These are phyloP conservation scores for Trametes punicea DNA, from an alignment of 768 basidiomycete genomes.

Conservation along the genomic window DNA sequence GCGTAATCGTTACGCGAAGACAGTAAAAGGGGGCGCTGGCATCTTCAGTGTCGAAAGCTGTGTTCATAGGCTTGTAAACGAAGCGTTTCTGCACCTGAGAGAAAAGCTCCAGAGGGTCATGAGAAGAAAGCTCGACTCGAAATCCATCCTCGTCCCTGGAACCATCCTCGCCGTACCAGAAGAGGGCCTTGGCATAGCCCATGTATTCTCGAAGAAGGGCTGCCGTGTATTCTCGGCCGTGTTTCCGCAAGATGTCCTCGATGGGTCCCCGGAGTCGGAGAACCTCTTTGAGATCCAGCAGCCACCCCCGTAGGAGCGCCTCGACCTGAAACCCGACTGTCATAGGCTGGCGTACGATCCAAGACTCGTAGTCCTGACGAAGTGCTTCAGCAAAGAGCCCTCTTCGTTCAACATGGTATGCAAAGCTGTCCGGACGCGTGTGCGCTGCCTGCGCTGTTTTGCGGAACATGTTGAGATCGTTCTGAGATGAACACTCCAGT, in stretches of 20 bases:
- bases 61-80: constrained; percentile 10
- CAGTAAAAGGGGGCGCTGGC: constrained; percentile 39
- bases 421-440: constrained; percentile 29
- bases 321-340: constrained; percentile 61
- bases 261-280: constrained; percentile 40
- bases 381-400: constrained; percentile 41
- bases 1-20: constrained; percentile 49
- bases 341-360: constrained; percentile 42
- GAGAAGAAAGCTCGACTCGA: neutral
- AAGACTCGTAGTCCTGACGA: constrained; percentile 31
- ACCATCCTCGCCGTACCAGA: constrained; percentile 22
- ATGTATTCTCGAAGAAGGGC: constrained; percentile 42
- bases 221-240: constrained; percentile 37
- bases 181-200: constrained; percentile 21
- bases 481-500: constrained; percentile 38
- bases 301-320: constrained; percentile 33
- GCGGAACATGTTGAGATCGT: constrained; percentile 39
- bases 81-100: constrained; percentile 14
- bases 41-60: constrained; percentile 1
- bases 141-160: neutral
- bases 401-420: constrained; percentile 40
- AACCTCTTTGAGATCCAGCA: constrained; percentile 52
- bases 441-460: constrained; percentile 38
- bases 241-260: constrained; percentile 24
- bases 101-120: constrained; percentile 17